phyloP scores from a whole-genome alignment of 169 alveolate genomes.

The Eimeria necatrix region DNA sequence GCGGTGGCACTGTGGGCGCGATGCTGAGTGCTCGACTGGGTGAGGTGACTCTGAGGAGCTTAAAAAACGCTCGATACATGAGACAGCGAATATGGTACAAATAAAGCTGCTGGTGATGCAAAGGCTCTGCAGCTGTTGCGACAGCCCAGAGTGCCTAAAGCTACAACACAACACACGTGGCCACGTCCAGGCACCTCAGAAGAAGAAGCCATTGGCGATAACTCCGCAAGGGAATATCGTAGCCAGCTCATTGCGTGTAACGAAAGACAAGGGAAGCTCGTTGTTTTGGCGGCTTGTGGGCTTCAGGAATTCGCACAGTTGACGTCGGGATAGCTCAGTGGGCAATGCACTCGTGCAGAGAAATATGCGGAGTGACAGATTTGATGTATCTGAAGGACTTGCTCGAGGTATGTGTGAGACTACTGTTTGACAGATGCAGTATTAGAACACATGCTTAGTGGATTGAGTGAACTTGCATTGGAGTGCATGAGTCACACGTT shows the following conservation, averaged over 20 bases:
- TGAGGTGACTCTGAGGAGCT: not conserved
- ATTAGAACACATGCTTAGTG: no score
- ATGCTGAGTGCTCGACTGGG: slow-evolving; percentile 94
- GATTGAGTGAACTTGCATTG: no score
- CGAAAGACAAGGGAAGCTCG: not conserved
- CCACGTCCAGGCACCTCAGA: no score
- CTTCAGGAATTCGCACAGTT: slow-evolving; percentile 90
- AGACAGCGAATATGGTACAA: not conserved
- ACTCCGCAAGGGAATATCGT: no score
- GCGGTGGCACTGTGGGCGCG: slow-evolving; percentile 98
- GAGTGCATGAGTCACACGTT: no score
- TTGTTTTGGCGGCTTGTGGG: not conserved
- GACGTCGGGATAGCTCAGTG: slow-evolving; percentile 97
- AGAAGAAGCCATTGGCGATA: no score
- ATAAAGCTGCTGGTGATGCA: no score
- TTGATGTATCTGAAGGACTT: slow-evolving; percentile 56
- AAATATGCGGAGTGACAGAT: slow-evolving; percentile 83
- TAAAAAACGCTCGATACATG: not conserved
- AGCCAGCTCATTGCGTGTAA: no score
- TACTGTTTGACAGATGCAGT: no score
- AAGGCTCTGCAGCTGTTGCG: no score
- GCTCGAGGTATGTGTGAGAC: slow-evolving; percentile 54
- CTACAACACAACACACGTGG: not conserved
- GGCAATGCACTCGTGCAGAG: slow-evolving; percentile 97
- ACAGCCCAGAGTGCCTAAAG: no score